A percentile compares a stretch with the other conserved stretches of the same genome.
Evolutionary conservation across 1,284 basidiomycete genomes (phyloP).

Genomic region (Sanghuangporus weigelae): DNA sequence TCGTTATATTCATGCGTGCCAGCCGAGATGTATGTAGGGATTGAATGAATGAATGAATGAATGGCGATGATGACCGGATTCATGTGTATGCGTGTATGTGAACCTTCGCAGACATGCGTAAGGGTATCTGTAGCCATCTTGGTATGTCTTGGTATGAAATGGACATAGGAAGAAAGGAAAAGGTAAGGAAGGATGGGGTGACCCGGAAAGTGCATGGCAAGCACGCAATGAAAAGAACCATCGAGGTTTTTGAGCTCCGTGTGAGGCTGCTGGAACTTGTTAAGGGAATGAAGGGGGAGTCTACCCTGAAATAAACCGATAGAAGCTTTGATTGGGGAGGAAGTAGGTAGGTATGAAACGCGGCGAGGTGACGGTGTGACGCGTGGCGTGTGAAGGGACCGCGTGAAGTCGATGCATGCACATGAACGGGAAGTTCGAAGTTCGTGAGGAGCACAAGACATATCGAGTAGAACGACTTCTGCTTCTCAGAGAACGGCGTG

Average conservation of each 20-base stretch:
- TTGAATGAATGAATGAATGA: neutral
- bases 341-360: neutral
- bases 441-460: neutral
- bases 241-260: neutral
- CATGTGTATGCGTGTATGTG: neutral
- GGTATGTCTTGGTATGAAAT: neutral
- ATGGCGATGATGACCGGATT: constrained; percentile 7
- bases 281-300: neutral
- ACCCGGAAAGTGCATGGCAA: neutral
- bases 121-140: neutral
- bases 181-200: neutral
- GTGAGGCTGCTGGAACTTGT: too few species aligned
- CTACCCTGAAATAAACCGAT: neutral
- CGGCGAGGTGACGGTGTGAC: neutral
- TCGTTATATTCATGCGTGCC: constrained; percentile 3
- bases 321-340: neutral
- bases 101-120: neutral
- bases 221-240: neutral
- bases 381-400: neutral
- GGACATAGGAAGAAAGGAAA: neutral
- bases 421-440: neutral
- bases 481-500: neutral
- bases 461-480: neutral
- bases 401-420: neutral
- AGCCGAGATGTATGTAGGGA: neutral